A percentile compares a stretch with the other conserved stretches of the same genome.
phyloP scores from a whole-genome alignment of 495 filamentous ascomycete species.

The Clavariopsis aquatica region DNA sequence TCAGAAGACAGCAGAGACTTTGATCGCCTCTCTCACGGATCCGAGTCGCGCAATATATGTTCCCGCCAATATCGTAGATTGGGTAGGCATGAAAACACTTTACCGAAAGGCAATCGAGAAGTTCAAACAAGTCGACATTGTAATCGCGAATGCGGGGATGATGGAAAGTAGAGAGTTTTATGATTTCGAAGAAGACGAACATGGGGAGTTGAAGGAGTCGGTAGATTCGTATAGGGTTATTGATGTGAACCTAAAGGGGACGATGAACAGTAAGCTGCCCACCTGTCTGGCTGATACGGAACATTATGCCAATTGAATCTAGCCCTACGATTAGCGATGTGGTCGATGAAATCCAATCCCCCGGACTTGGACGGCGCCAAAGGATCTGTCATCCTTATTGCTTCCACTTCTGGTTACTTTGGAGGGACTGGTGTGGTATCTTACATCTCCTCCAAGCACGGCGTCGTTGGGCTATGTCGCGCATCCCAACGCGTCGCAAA shows the following conservation, averaged over 20 bases:
- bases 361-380: constrained; percentile 11
- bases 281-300: not conserved
- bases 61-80: constrained; percentile 48
- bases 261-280: constrained; percentile 43
- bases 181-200: constrained; percentile 47
- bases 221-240: constrained; percentile 40
- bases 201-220: constrained; percentile 49
- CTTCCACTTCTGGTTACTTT: constrained; percentile 34
- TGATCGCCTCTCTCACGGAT: constrained; percentile 27
- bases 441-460: constrained; percentile 31
- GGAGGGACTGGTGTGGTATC: constrained; percentile 26
- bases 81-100: constrained; percentile 46
- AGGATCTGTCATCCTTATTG: constrained; percentile 32
- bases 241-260: constrained; percentile 50
- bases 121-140: constrained; percentile 53
- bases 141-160: constrained; percentile 55
- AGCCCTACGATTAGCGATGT: constrained; percentile 32
- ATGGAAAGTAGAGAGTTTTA: constrained; percentile 47
- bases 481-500: constrained; percentile 24
- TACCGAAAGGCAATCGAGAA: constrained; percentile 47
- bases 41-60: constrained; percentile 38
- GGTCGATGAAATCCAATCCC: constrained; percentile 23
- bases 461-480: constrained; percentile 23
- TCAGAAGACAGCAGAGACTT: constrained; percentile 9
- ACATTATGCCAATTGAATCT: not conserved